Evolutionary conservation across 768 basidiomycete genomes (phyloP), one percentile per base, ranked within the genome.

Genomic region (Trametes cingulata): DNA sequence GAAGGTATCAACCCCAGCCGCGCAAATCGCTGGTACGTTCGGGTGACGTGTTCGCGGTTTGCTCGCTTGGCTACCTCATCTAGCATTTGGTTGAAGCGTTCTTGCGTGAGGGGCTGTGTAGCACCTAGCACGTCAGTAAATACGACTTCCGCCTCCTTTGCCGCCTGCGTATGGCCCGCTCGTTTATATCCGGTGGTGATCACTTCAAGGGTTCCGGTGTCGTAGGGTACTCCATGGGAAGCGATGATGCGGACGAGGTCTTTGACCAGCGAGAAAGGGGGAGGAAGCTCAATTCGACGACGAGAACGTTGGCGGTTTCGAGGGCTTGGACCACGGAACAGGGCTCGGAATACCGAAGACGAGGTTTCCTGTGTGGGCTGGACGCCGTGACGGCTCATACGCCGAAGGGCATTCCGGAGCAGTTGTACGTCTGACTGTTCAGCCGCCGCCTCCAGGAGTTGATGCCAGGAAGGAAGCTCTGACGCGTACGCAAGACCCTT

Each of bases 1-100:
- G 49, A 65, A 12, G 71, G 53, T 48, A 72, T 65, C 60, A 82
- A 71, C 61, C 74, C 71, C 46, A 73, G 22, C 27, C 17, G 15
- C 13, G 35, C 35, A 41, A 61, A 59, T 8, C 48, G 46, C 29
- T 39, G 20, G 43, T n/a, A 29, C 3, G 29, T 20, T 13, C 40
- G 59, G 22, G 17, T 19, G 25, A 50, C 29, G 13, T 3, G 8
- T 6, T 42, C 17, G 29, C 46, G 52, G 35, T 9, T 19, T n/a
- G 40, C 20, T 1, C 40, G 45, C 1, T 8, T 12, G 14, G 52
- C 52, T 1, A 55, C 12, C 15, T 42, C n/a, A 1, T 36, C 49
- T 6, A 61, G 42, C 13, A 55, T 33, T 3, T 29, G 14, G 22
- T 37, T 50, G 46, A 47, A 22, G 7, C 25, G 37, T 1, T 51